Evolutionary conservation across 495 filamentous ascomycete genomes (phyloP), one percentile per base, ranked within the genome.

Genomic region (Hypoxylon lienhwacheense): DNA sequence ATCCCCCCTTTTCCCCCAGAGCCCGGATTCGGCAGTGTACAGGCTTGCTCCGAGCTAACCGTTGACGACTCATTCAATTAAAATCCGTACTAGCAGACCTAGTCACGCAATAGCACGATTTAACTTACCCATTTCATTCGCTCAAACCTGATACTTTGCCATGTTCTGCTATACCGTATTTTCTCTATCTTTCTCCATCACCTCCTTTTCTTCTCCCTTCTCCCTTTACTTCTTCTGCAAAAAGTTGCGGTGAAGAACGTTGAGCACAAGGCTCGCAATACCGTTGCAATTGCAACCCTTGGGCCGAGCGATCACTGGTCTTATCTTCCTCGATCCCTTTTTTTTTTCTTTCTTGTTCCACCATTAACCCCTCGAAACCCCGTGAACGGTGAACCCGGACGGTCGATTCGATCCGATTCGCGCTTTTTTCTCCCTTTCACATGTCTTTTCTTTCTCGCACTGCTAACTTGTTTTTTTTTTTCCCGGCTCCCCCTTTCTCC

Each of bases 391-490:
- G 47, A 52, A 56, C 31, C 22, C 16, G 58, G 39, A 35, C 58
- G 58, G 52, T 61, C 58, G 52, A 55, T 56, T 47, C 47, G 47
- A 56, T 61, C 58, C 52, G 58, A 61, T 61, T 61, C 52, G 58
- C 52, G 47, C 26, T 52, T 55, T n/a, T n/a, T n/a, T n/a, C 12
- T 35, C 17, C 22, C 15, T 61, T 61, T 61, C 58, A 61, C 58
- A 61, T 61, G 58, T 40, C 54, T 47, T 8, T 26, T 4, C 24
- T 26, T 4, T 26, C 8, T 31, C 47, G 47, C 52, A 44, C 26
- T 49, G 43, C 42, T 52, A 15, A 52, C 42, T 61, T 53, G 52
- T 56, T 53, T 61, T 45, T 56, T 33, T 42, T 36, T 40, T 40
- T 28, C 29, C 25, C 20, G 7, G n/a, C 21, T 37, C 7, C n/a